Evolutionary conservation across 108 stramenopile species (phyloP), one percentile per base, ranked within the genome.

Genomic region (Cyclotella choctawhatcheeana): DNA sequence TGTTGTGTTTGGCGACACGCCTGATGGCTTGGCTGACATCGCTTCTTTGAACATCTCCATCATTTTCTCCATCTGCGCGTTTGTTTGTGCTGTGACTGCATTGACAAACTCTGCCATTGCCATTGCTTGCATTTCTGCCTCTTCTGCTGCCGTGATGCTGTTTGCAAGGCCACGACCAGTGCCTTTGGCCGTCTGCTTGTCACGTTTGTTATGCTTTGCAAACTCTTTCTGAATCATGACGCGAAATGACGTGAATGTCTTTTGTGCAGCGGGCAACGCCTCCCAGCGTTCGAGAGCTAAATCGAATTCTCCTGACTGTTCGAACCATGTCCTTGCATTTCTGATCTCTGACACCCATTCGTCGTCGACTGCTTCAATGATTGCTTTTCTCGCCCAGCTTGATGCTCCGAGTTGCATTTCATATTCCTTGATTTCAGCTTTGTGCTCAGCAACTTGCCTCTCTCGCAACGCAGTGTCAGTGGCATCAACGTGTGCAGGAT

Each of bases 381-480:
- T 67, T 24, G 26, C 30, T 21, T 44, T 32, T 16, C 66, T 51
- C 17, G 54, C 31, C 52, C 3, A 53, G 32, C 18, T 35, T 58
- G 58, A 12, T 5, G 58, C 68, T 12, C 40, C 68, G 2, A 24
- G 44, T 33, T 44, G 18, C 0, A 29, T 58, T 26, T 58, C 40
- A 34, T 58, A 69, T 17, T 69, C 68, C 5, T n/a, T 21, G 18
- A 44, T n/a, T 20, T 44, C 37, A 0, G 55, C 68, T 26, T 69
- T 69, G 68, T 69, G 68, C 32, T 69, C 56, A 16, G 56, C 68
- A 29, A 69, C 4, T 58, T 58, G 54, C 0, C 44, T 8, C 16
- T 69, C 68, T 8, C 68, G 37, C 2, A 40, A 10, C 2, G 24
- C 44, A 31, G 58, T 43, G 24, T 56, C 32, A 26, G 17, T 54